Evolutionary conservation across 1,284 basidiomycete species (phyloP).

Genomic region (Prillingera fragicola): DNA sequence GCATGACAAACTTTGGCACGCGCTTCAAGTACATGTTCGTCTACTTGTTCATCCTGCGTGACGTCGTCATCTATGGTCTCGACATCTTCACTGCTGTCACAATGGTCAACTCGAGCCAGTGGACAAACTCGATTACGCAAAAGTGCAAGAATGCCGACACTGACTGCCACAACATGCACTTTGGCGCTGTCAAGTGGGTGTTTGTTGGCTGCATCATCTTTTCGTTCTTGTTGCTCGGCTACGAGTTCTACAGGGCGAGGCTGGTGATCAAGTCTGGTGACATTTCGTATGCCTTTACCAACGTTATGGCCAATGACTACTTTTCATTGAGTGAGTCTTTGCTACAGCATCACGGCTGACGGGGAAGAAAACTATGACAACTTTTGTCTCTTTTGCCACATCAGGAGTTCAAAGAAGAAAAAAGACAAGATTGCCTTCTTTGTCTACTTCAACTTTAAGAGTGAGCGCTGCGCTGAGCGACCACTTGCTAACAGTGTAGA

Average conservation of each 20-base stretch:
- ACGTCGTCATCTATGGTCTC: conserved; percentile 89
- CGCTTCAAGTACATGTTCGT: conserved; percentile 87
- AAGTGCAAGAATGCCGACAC: conserved; percentile 7
- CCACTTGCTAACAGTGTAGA: conserved; percentile 52
- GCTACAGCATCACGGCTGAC: conserved; percentile 3
- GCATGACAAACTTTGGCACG: conserved; percentile 76
- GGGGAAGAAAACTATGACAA: conserved; percentile 80
- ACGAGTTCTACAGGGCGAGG: conserved; percentile 86
- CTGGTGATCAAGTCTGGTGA: conserved; percentile 90
- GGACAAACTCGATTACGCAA: too few species aligned
- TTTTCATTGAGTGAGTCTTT: conserved; percentile 77
- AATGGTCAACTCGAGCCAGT: conserved; percentile 56
- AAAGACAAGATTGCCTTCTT: conserved; percentile 98
- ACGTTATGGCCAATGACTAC: conserved; percentile 93
- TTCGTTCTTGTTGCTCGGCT: conserved; percentile 85
- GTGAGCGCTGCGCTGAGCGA: conserved; percentile 50
- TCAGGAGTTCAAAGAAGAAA: conserved; percentile 89
- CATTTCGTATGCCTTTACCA: conserved; percentile 94
- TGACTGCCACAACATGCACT: conserved; percentile 61
- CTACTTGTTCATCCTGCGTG: conserved; percentile 87
- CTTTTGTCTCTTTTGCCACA: conserved; percentile 97
- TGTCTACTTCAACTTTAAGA: conserved; percentile 98
- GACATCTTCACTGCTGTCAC: conserved; percentile 98
- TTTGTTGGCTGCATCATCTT: conserved; percentile 98
- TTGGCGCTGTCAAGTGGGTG: conserved; percentile 86